Conservation (phyloP, 306 rosid genomes). For the Dryas alaskensis region DNA sequence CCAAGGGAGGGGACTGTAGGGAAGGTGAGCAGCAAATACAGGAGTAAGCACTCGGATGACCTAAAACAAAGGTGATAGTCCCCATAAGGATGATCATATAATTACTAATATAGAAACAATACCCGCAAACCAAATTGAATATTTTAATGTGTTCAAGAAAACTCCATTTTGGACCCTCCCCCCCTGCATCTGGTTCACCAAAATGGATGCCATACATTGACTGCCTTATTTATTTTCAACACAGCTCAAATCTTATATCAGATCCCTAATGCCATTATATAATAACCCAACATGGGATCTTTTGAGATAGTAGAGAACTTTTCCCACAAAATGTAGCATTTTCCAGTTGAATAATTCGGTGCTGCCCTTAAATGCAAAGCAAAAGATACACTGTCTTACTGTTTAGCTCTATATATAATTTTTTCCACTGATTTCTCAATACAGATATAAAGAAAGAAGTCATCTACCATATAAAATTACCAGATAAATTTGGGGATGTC, state of each 20-base stretch:
- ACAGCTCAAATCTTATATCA: neutral
- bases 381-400: neutral
- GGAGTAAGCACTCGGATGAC: slow-evolving; percentile 96
- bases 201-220: neutral
- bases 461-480: neutral
- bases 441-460: neutral
- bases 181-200: neutral
- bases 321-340: neutral
- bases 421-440: neutral
- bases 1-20: slow-evolving; percentile 70
- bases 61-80: slow-evolving; percentile 31
- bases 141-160: neutral
- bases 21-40: slow-evolving; percentile 76
- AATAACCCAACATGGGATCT: neutral
- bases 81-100: neutral
- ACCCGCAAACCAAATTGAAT: neutral
- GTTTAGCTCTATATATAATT: neutral
- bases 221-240: neutral
- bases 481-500: neutral
- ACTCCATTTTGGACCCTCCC: neutral
- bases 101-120: neutral
- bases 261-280: neutral
- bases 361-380: neutral
- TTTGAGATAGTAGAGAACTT: neutral
- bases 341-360: neutral